These are phyloP conservation scores for Kodamaea kakaduensis DNA, from an alignment of 805 yeast species.

Conservation along the genomic window DNA sequence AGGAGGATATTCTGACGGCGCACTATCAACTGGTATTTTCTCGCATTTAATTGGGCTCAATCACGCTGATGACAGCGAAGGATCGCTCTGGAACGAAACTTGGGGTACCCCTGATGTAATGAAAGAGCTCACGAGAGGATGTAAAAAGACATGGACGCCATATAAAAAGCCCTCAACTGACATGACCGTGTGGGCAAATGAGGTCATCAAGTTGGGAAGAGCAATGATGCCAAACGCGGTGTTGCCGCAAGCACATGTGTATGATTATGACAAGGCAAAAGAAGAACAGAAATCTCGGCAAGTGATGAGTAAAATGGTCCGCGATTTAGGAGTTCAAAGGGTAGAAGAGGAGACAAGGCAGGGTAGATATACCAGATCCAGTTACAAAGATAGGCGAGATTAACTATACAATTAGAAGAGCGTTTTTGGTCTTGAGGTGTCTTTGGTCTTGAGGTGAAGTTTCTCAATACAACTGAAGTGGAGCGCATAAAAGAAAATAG, in stretches of 20 bases:
- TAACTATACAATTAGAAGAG: background rate
- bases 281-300: conserved; percentile 7
- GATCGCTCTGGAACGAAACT: conserved; percentile 49
- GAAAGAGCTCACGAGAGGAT: conserved; percentile 63
- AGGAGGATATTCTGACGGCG: conserved; percentile 86
- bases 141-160: conserved; percentile 62
- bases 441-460: too few relatives aligned
- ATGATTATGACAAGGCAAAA: conserved; percentile 20
- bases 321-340: conserved; percentile 27
- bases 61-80: conserved; percentile 32
- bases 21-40: conserved; percentile 72
- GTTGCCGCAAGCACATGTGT: conserved; percentile 34
- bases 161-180: conserved; percentile 50
- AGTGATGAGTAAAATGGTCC: conserved; percentile 27
- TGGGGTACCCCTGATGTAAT: conserved; percentile 65
- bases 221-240: conserved; percentile 55
- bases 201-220: conserved; percentile 58
- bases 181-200: conserved; percentile 59
- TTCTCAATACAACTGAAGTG: too few relatives aligned
- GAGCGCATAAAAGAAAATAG: too few relatives aligned
- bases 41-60: conserved; percentile 74
- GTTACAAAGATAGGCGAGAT: background rate
- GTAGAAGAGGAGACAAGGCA: conserved; percentile 25
- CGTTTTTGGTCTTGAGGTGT: too few relatives aligned
- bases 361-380: conserved; percentile 37